Evolutionary conservation across 768 basidiomycete species (phyloP), one percentile per base, ranked within the genome.

Genomic region (Obba rivulosa): DNA sequence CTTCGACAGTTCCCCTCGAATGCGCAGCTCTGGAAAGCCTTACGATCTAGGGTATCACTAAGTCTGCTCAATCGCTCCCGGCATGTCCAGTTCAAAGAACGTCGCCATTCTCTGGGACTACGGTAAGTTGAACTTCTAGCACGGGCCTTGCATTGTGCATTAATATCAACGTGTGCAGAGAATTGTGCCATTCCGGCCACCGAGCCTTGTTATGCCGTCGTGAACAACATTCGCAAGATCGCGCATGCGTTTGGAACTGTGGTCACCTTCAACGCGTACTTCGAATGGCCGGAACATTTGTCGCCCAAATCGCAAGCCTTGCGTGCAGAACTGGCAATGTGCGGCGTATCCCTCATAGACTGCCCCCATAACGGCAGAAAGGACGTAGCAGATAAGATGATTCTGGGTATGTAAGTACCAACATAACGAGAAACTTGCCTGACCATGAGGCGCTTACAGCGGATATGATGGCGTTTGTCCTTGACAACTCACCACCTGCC

Each of bases 381-480:
- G 47, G 62, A 65, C 25, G 60, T 72, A 4, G 73, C 70, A 13
- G 75, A 74, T 55, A 75, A 75, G 57, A 77, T 76, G 73, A 74
- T 80, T 34, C 65, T 76, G 20, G 74, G 77, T 74, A 48, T 22
- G 59, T 44, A 7, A n/a, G n/a, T 23, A 3, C 31, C 10, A 5
- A n/a, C 7, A 28, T 18, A 11, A 25, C 52, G 8, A 36, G 16
- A 9, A 31, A 38, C 38, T 41, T 24, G 34, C 43, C 21, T 22
- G 16, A 20, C 16, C 28, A 17, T 3, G 14, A 22, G 17, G 10
- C 34, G 39, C 40, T 34, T 11, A 0, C 59, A 85, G 85, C 81
- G 41, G 85, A 87, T 57, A 79, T 87, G 72, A 65, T 87, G 48
- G 70, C 77, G 7, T 76, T 79, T 59, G 83, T 79, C n/a, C 75